These are phyloP conservation scores for Erigeron philadelphicus DNA, from an alignment of 140 eudicot species.

Conservation along the genomic window DNA sequence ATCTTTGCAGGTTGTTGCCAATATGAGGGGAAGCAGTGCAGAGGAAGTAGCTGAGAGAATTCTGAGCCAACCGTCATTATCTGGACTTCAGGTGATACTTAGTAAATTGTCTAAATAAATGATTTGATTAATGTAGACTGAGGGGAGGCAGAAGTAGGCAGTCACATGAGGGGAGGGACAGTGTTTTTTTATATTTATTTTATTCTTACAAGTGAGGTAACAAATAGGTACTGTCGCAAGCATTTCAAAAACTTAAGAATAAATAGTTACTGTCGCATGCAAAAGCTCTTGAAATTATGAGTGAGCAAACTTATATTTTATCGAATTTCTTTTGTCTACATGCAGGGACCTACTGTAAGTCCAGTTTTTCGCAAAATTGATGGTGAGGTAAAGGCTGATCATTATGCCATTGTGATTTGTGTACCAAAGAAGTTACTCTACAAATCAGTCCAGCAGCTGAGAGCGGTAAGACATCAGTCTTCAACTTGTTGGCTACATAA, in stretches of 20 bases:
- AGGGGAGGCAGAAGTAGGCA: too few relatives aligned
- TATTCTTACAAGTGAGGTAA: constrained; percentile 5
- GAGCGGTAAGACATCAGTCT: constrained; percentile 54
- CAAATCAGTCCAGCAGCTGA: constrained; percentile 83
- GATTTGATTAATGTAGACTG: too few relatives aligned
- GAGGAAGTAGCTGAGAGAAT: constrained; percentile 89
- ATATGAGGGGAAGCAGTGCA: constrained; percentile 89
- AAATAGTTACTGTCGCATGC: too few relatives aligned
- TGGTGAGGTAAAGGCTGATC: constrained; percentile 50
- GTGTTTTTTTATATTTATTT: background rate
- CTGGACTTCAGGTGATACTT: constrained; percentile 77
- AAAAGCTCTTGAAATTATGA: background rate
- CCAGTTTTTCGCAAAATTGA: constrained; percentile 80
- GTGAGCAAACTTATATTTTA: background rate
- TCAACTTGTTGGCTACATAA: constrained; percentile 18
- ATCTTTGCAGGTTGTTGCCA: constrained; percentile 67
- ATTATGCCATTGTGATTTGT: constrained; percentile 86
- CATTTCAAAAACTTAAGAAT: too few relatives aligned
- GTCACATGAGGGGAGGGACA: too few relatives aligned
- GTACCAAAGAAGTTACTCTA: constrained; percentile 82
- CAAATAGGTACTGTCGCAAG: background rate
- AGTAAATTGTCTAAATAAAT: too few relatives aligned
- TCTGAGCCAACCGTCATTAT: constrained; percentile 67
- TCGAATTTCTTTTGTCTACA: constrained; percentile 4
- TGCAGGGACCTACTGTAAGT: constrained; percentile 90